Conservation (phyloP, 768 basidiomycete species). For the Rubroboletus pulcherrimus region DNA sequence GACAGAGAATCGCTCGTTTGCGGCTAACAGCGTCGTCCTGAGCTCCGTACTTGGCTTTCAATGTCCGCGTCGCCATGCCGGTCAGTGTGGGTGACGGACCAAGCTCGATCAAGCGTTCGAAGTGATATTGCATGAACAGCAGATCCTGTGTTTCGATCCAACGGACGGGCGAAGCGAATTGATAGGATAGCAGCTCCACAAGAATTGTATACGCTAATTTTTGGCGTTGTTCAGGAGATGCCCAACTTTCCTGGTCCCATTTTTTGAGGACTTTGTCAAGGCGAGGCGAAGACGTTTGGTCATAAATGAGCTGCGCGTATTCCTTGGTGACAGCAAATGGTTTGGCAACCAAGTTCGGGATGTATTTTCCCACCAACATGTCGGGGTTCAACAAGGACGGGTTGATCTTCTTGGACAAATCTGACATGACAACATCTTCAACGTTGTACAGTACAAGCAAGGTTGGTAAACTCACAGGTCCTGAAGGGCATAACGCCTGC, state of each 20-base stretch:
- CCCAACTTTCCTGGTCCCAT: slow-evolving; percentile 95
- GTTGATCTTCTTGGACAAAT: slow-evolving; percentile 98
- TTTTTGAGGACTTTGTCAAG: slow-evolving; percentile 91
- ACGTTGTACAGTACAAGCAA: background rate
- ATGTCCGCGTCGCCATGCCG: slow-evolving; percentile 88
- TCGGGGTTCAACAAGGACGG: slow-evolving; percentile 88
- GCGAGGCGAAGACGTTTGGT: slow-evolving; percentile 92
- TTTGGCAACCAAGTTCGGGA: slow-evolving; percentile 92
- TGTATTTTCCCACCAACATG: slow-evolving; percentile 91
- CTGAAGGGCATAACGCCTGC: slow-evolving; percentile 97
- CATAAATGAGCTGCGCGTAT: slow-evolving; percentile 94
- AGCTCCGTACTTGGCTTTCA: slow-evolving; percentile 91
- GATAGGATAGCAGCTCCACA: slow-evolving; percentile 95
- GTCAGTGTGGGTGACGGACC: slow-evolving; percentile 96
- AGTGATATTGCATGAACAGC: slow-evolving; percentile 79
- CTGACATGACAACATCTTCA: slow-evolving; percentile 35
- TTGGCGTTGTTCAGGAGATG: slow-evolving; percentile 73
- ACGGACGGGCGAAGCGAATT: slow-evolving; percentile 96
- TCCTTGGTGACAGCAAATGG: slow-evolving; percentile 80
- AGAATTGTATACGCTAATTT: slow-evolving; percentile 94
- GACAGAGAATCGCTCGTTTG: slow-evolving; percentile 80
- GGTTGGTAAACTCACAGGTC: slow-evolving; percentile 62
- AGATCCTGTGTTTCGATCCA: slow-evolving; percentile 99
- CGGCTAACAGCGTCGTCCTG: slow-evolving; percentile 82
- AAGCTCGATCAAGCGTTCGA: slow-evolving; percentile 93